A percentile compares a stretch with the other conserved stretches of the same genome.
Conservation (phyloP, 2,329 filamentous ascomycete species). For the Aspergillus phoenicis region DNA sequence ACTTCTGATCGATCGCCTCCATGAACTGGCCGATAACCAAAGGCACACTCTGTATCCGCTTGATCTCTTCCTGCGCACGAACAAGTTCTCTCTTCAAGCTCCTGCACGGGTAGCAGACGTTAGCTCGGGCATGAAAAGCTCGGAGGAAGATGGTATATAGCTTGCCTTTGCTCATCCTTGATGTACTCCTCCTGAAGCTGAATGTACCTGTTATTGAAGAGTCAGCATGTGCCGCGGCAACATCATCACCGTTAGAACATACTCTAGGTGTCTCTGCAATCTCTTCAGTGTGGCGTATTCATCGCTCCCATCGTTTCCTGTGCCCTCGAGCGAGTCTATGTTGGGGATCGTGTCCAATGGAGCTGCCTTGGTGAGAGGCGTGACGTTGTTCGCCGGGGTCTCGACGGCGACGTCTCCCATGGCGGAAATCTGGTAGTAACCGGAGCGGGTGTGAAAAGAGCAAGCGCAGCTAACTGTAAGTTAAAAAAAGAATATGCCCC, state of each 20-base stretch:
- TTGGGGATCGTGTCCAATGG: slow-evolving; percentile 79
- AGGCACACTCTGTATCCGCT: slow-evolving; percentile 97
- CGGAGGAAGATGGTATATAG: not conserved
- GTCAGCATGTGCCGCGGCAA: slow-evolving; percentile 21
- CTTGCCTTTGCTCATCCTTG: slow-evolving; percentile 95
- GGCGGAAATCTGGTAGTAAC: slow-evolving; percentile 23
- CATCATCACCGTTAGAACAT: slow-evolving; percentile 38
- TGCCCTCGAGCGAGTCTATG: slow-evolving; percentile 85
- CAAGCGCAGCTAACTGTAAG: not conserved
- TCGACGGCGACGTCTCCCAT: slow-evolving; percentile 92
- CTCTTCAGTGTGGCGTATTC: slow-evolving; percentile 97
- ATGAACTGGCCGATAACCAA: slow-evolving; percentile 99
- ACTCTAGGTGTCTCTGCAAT: slow-evolving; percentile 94
- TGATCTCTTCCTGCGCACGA: slow-evolving; percentile 97
- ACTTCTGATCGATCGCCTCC: slow-evolving; percentile 99
- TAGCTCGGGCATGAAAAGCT: slow-evolving; percentile 11
- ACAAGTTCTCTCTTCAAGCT: slow-evolving; percentile 97
- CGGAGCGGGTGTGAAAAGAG: not conserved
- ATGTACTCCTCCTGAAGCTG: slow-evolving; percentile 99
- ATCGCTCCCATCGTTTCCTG: slow-evolving; percentile 78
- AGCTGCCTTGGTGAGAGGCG: slow-evolving; percentile 78
- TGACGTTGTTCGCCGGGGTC: slow-evolving; percentile 71
- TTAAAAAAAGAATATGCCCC: not conserved
- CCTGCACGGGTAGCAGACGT: slow-evolving; percentile 49
- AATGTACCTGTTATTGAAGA: slow-evolving; percentile 67